phyloP scores from a whole-genome alignment of 768 basidiomycete genomes.

The Russula abietina region DNA sequence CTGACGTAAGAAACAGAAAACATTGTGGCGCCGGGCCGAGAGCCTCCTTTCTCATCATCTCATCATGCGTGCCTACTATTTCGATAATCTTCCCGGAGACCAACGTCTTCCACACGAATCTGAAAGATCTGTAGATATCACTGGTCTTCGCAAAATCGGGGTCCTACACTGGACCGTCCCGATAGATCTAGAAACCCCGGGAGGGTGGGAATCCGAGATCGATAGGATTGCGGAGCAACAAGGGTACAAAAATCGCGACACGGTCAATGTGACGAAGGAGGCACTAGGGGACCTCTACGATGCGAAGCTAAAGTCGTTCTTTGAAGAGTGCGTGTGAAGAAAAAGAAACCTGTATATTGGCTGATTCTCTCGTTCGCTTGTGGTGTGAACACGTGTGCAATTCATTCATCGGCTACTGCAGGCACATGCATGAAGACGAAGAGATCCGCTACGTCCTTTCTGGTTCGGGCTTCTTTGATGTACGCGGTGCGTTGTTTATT shows the following conservation, averaged over 20 bases:
- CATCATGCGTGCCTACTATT: constrained; percentile 62
- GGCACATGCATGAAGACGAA: constrained; percentile 94
- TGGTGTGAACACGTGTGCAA: background rate
- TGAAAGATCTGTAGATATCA: constrained; percentile 44
- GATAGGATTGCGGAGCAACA: constrained; percentile 60
- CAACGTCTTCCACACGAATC: constrained; percentile 78
- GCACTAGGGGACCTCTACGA: constrained; percentile 83
- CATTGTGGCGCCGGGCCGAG: background rate
- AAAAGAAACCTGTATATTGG: too few relatives aligned
- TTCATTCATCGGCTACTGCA: constrained; percentile 27
- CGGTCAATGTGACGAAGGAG: constrained; percentile 69
- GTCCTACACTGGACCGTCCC: constrained; percentile 67
- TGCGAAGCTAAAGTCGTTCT: constrained; percentile 74
- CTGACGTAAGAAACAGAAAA: too few relatives aligned
- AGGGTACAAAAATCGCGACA: constrained; percentile 80
- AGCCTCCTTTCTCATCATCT: background rate
- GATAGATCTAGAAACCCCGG: constrained; percentile 46
- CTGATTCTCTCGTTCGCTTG: background rate
- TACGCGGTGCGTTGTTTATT: constrained; percentile 54
- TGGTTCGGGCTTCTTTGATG: constrained; percentile 91
- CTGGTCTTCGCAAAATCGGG: constrained; percentile 49
- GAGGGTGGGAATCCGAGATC: constrained; percentile 46
- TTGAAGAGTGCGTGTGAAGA: constrained; percentile 55
- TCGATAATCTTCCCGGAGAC: constrained; percentile 69
- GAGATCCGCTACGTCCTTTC: constrained; percentile 85